Evolutionary conservation across 176 grass and related monocot genomes (phyloP).

Genomic region (Cenchrus americanus): DNA sequence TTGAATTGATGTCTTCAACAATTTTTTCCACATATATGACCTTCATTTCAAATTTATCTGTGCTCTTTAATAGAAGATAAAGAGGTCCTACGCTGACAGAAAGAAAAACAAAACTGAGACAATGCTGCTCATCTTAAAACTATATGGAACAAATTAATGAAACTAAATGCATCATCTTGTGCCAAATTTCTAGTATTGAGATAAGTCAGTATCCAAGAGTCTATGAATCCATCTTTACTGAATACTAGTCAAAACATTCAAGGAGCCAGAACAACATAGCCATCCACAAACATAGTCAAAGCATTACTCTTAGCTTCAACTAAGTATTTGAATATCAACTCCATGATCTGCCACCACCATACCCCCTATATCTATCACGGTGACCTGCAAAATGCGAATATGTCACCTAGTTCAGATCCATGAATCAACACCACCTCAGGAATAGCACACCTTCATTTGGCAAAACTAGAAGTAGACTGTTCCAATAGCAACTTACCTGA

Average conservation of each 20-base stretch:
- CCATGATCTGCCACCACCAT: constrained; percentile 63
- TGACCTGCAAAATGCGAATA: constrained; percentile 56
- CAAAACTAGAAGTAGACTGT: constrained; percentile 6
- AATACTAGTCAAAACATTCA: constrained; percentile 36
- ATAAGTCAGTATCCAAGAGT: constrained; percentile 8
- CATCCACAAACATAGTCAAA: constrained; percentile 41
- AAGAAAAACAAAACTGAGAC: background rate
- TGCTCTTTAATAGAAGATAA: background rate
- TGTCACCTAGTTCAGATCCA: constrained; percentile 28
- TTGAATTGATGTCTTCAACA: background rate
- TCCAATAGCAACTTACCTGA: constrained; percentile 48
- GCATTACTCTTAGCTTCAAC: constrained; percentile 18
- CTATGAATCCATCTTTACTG: constrained; percentile 45
- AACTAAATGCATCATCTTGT: constrained; percentile 32
- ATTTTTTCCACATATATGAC: background rate
- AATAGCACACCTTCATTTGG: constrained; percentile 7
- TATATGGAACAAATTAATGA: constrained; percentile 27
- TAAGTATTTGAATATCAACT: constrained; percentile 54
- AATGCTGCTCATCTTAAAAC: background rate
- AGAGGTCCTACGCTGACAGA: background rate
- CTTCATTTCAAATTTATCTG: background rate
- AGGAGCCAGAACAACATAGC: constrained; percentile 48
- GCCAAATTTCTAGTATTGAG: constrained; percentile 28
- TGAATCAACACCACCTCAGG: constrained; percentile 6
- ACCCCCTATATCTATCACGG: constrained; percentile 78